Evolutionary conservation across 2,329 filamentous ascomycete species (phyloP), one percentile per base, ranked within the genome.

Genomic region (Aspergillus phoenicis): DNA sequence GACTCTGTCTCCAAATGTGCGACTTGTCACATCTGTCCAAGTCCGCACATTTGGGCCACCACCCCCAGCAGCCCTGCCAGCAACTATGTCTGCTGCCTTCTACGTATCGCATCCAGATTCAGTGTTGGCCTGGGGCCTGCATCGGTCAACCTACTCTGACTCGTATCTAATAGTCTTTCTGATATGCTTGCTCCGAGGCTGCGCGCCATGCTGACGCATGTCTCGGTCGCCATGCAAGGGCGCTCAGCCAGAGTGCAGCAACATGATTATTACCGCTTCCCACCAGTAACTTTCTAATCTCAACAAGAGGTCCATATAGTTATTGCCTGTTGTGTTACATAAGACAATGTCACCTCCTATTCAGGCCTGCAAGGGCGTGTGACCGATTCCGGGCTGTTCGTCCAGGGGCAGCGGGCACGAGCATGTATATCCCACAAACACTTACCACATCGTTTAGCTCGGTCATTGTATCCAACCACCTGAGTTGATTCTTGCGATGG

Each of bases 311-410:
- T 13, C 20, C 26, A n/a, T 51, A 20, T 20, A 20, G 20, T 36
- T 56, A 22, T 45, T 24, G 39, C 26, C 53, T 45, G 39, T 33
- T 22, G 53, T 56, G 53, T 47, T 41, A 56, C 53, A 33, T 55
- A 36, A 10, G 20, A 13, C 33, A 33, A 26, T 33, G 41, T 47
- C 43, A 45, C 39, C 6, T 56, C 15, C n/a, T 22, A 30, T 13
- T 22, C 53, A 10, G 6, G 39, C 39, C 53, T 56, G 53, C 53
- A 56, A 56, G 53, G 53, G 53, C 39, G 45, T 17, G 26, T 33
- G n/a, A 33, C 53, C 53, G 10, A 56, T 22, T 56, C 11, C 39
- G 26, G 53, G n/a, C 39, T 22, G 11, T n/a, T n/a, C 45, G 39
- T 24, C 41, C 52, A 55, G 52, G 38, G 38, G 38, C 20, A 20